Percentiles rank a stretch among this genome's conserved stretches.
Conservation (phyloP, 345 rosid species). For the Erysimum cheiranthoides region DNA sequence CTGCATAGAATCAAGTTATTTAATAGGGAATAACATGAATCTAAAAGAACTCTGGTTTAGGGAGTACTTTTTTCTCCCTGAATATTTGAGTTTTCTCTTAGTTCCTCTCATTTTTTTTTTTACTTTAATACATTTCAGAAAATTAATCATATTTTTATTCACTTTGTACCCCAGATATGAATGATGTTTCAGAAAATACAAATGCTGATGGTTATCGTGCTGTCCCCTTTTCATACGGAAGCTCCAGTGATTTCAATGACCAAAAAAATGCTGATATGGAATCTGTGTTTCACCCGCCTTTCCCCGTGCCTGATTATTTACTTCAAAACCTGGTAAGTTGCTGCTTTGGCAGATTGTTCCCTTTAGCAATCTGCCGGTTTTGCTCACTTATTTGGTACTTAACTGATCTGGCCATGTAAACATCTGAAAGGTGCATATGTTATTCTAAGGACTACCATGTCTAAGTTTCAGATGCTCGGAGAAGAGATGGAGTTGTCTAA, state of each 20-base stretch:
- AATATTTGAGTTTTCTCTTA: conserved; percentile 46
- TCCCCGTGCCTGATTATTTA: conserved; percentile 71
- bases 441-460: conserved; percentile 97
- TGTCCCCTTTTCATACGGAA: conserved; percentile 80
- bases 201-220: conserved; percentile 58
- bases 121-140: neutral
- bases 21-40: neutral
- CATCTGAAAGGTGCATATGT: conserved; percentile 79
- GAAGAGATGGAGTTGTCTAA: conserved; percentile 76
- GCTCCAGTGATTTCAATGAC: conserved; percentile 49
- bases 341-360: conserved; percentile 27
- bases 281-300: conserved; percentile 74
- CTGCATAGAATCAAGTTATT: neutral
- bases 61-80: conserved; percentile 26
- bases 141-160: conserved; percentile 28
- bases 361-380: conserved; percentile 37
- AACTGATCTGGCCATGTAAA: conserved; percentile 61
- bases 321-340: conserved; percentile 80
- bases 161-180: conserved; percentile 47
- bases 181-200: conserved; percentile 51
- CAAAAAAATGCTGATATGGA: conserved; percentile 54
- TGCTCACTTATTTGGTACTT: conserved; percentile 53
- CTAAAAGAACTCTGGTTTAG: neutral
- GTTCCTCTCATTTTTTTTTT: neutral
- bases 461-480: conserved; percentile 99